phyloP scores from a whole-genome alignment of 768 basidiomycete species.

The Russula foetens region DNA sequence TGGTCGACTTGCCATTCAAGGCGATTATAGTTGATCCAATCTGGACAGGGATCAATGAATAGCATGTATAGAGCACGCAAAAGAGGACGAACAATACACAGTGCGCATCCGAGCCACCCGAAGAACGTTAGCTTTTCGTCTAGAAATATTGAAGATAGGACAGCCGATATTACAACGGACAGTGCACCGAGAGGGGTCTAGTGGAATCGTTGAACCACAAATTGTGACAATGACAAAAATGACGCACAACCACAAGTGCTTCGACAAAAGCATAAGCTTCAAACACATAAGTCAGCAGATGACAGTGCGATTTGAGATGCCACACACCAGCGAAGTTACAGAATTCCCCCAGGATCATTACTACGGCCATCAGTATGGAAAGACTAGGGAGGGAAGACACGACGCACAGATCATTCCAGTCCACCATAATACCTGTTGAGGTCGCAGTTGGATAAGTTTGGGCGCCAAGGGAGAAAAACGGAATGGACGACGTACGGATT shows the following conservation, averaged over 20 bases:
- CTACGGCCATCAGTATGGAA: constrained; percentile 26
- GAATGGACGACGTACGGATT: constrained; percentile 54
- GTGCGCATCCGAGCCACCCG: constrained; percentile 89
- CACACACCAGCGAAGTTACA: constrained; percentile 77
- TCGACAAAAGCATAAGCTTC: constrained; percentile 83
- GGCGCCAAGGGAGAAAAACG: not conserved
- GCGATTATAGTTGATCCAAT: constrained; percentile 86
- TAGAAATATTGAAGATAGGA: constrained; percentile 88
- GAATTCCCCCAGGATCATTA: constrained; percentile 89
- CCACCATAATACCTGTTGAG: constrained; percentile 82
- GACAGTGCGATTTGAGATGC: constrained; percentile 23
- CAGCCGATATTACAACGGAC: constrained; percentile 92
- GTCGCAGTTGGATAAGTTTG: not conserved
- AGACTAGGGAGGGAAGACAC: not conserved
- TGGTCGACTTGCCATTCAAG: constrained; percentile 54
- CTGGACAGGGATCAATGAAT: constrained; percentile 28
- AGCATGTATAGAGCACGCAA: not conserved
- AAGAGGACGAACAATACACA: constrained; percentile 68
- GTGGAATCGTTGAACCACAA: constrained; percentile 6
- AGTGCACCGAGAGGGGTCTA: constrained; percentile 93
- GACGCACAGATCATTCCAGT: constrained; percentile 76
- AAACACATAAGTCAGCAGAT: constrained; percentile 16
- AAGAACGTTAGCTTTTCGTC: constrained; percentile 91
- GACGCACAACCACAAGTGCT: constrained; percentile 81
- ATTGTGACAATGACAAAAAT: not conserved